These are phyloP conservation scores for Rhizopogon roseolus DNA, from an alignment of 768 basidiomycete species.

Conservation along the genomic window DNA sequence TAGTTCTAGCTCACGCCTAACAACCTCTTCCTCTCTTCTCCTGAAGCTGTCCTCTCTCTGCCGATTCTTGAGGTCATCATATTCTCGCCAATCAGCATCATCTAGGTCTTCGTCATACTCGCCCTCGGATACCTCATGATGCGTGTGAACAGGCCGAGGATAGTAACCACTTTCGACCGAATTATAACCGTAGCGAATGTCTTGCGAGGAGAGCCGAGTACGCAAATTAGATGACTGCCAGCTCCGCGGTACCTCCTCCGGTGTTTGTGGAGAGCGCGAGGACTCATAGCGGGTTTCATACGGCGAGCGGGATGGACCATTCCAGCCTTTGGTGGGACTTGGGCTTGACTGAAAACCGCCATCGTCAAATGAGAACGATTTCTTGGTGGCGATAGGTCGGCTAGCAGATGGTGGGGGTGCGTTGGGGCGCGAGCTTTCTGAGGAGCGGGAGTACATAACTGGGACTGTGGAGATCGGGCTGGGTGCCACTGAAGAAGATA, in stretches of 20 bases:
- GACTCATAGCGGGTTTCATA: conserved; percentile 24
- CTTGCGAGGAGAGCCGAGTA: conserved; percentile 23
- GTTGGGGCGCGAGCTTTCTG: conserved; percentile 11
- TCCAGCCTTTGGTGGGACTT: conserved; percentile 18
- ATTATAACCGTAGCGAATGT: conserved; percentile 19
- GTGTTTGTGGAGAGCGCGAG: conserved; percentile 24
- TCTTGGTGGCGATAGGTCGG: conserved; percentile 25
- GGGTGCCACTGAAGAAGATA: conserved; percentile 8
- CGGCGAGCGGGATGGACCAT: conserved; percentile 15
- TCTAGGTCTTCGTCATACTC: conserved; percentile 28
- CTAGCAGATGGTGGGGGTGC: conserved; percentile 24
- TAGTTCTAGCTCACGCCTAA: conserved; percentile 27
- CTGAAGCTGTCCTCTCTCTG: conserved; percentile 26
- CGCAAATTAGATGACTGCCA: conserved; percentile 26
- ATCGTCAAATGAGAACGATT: conserved; percentile 18
- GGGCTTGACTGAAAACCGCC: conserved; percentile 20
- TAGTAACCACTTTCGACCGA: conserved; percentile 16
- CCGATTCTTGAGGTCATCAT: conserved; percentile 26
- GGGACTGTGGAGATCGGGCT: conserved; percentile 9
- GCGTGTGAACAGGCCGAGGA: conserved; percentile 18
- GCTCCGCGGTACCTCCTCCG: conserved; percentile 23
- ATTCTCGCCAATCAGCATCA: conserved; percentile 23
- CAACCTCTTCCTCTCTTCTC: conserved; percentile 30
- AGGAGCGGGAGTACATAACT: conserved; percentile 5
- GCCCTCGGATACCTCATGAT: conserved; percentile 26